These are phyloP conservation scores for Groenewaldozyma tartarivorans DNA, from an alignment of 805 yeast genomes.

Conservation along the genomic window DNA sequence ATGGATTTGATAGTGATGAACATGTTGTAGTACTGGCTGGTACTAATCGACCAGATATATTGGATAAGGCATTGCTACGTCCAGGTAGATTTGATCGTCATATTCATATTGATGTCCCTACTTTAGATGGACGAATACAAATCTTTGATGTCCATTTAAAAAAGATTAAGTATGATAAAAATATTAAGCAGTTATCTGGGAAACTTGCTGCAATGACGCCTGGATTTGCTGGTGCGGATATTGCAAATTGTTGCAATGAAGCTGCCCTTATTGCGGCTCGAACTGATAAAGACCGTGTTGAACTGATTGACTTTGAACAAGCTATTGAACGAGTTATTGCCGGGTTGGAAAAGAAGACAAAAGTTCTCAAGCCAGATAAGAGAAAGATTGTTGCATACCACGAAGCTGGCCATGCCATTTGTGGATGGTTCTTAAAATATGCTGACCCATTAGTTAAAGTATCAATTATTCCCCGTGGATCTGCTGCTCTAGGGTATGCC, in stretches of 20 bases:
- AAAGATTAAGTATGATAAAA: constrained; percentile 39
- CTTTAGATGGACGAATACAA: constrained; percentile 78
- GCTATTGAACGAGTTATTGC: constrained; percentile 93
- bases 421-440: constrained; percentile 83
- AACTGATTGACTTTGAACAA: constrained; percentile 69
- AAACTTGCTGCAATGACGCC: constrained; percentile 87
- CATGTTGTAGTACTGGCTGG: constrained; percentile 93
- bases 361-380: constrained; percentile 69
- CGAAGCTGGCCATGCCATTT: constrained; percentile 94
- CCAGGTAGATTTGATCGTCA: constrained; percentile 95
- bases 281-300: constrained; percentile 51
- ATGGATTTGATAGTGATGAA: constrained; percentile 80
- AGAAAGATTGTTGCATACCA: constrained; percentile 84
- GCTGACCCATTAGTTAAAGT: constrained; percentile 91
- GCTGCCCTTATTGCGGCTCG: constrained; percentile 93
- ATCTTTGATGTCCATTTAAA: constrained; percentile 74
- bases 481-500: constrained; percentile 93
- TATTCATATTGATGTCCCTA: constrained; percentile 77
- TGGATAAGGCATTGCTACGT: constrained; percentile 82
- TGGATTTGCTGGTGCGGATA: constrained; percentile 94
- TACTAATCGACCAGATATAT: constrained; percentile 85
- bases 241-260: constrained; percentile 90
- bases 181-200: constrained; percentile 47
- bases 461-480: constrained; percentile 91
- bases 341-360: constrained; percentile 81